Evolutionary conservation across 2,329 filamentous ascomycete genomes (phyloP), one percentile per base, ranked within the genome.

Genomic region (Pseudogymnoascus sp.): DNA sequence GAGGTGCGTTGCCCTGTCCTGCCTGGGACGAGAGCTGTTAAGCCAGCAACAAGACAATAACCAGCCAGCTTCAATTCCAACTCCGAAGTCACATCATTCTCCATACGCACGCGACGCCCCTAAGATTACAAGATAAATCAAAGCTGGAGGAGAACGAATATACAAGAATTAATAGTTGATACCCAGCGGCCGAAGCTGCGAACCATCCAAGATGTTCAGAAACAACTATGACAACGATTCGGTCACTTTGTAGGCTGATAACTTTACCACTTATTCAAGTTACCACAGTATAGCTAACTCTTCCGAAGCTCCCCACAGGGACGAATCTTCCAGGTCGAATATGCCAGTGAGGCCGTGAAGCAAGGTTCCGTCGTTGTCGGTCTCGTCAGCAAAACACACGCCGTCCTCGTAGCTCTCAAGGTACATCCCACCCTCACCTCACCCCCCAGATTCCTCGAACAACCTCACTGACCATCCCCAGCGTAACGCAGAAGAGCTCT

Each of bases 201-300:
- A 8, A 61, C 18, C 62, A 58, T 69, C 67, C 82, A 86, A 72
- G 72, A 97, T 99, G 94, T 99, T 99, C 81, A 86, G 94, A 79
- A 99, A 99, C 83, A 97, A 97, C 79, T 99, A 99, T 83, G 94
- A 99, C 81, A 99, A 99, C 86, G 94, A 99, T 78, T 96, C 93
- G 66, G 92, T 97, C 79, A 99, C 94, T 79, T 99, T 97, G 91
- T 96, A 83, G 78, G 87, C 78, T 73, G 38, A 37, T 25, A 59
- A 60, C 9, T 22, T 28, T 37, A 41, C 34, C 14, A 30, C 25
- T 6, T 47, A 59, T 35, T 35, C 35, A 58, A 25, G 32, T 38
- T 28, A 16, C 12, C n/a, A 2, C 16, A 20, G 16, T 32, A 47
- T 61, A 61, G 63, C 68, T 68, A 71, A 72, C 62, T 63, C 62